Evolutionary conservation across 192 early-diverging fungal species (phyloP), one percentile per base, ranked within the genome.

Genomic region (Rhizophagus clarus): DNA sequence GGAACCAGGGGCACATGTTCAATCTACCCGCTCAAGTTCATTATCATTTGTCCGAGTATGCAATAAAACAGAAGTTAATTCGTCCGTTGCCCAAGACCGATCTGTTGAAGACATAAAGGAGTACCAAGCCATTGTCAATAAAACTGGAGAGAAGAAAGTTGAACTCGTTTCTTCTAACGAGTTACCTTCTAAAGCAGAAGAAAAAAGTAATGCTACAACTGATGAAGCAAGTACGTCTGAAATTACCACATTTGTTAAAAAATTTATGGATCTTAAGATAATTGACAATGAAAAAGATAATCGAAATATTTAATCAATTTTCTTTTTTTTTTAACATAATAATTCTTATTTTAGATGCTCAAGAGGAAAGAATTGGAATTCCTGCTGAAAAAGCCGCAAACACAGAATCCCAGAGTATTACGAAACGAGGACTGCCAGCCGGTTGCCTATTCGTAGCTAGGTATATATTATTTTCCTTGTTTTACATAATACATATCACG

Each of bases 401-500:
- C 11, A 8, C 26, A n/a, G 28, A 64, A 64, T 2, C 24, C 4
- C n/a, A 28, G 7, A 6, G 9, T 11, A 64, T 6, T 8, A 5
- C 26, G 20, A 45, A 26, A 28, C 75, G 78, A 76, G 88, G 86
- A 7, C 77, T 84, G 1, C 89, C 89, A 1, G 81, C 86, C 24
- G 92, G 89, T 5, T 95, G 92, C 68, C 73, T 93, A 1, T 95
- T 95, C 86, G 92, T 95, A 24, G 93, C 93, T 61, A 93, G 92
- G 92, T 92, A 76, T 31, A n/a, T n/a, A 32, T 29, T 10, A 11
- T 11, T 40, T 32, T 76, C 1, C 9, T 12, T 34, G 1, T 60
- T 20, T 64, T 2, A 26, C 14, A 22, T 28, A 12, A 5, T 63
- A 5, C 34, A 37, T 34, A 34, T 28, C 11, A 24, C 24, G 12